A percentile compares a stretch with the other conserved stretches of the same genome.
Evolutionary conservation across 768 basidiomycete genomes (phyloP).

Genomic region (Lactarius deliciosus): DNA sequence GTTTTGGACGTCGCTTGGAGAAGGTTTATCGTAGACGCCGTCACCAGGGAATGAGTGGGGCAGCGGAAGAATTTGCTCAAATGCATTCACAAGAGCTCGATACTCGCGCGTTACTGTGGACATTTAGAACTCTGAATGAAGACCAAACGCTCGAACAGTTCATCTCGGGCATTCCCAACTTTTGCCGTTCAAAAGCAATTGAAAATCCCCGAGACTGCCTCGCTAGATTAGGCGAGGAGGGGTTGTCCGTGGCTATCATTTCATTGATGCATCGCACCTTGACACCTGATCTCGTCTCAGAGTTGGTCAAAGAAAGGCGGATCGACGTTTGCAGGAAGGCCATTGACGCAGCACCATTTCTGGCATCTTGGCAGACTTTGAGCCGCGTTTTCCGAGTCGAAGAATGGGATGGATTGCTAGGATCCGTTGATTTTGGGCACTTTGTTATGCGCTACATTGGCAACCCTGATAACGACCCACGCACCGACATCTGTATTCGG

Average conservation of each 20-base stretch:
- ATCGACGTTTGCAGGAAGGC: background rate
- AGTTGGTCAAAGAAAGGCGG: background rate
- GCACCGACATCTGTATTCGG: background rate
- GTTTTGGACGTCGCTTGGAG: background rate
- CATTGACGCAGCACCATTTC: background rate
- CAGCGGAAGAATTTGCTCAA: background rate
- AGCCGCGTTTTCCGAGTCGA: background rate
- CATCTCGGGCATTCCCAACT: background rate
- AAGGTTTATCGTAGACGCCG: background rate
- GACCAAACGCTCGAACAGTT: slow-evolving; percentile 1
- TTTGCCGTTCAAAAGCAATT: background rate
- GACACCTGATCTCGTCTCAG: background rate
- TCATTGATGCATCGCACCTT: background rate
- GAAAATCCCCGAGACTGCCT: background rate
- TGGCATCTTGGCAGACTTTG: background rate
- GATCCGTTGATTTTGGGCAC: background rate
- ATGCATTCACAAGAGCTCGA: background rate
- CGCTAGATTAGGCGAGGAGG: no score
- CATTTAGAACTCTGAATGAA: background rate
- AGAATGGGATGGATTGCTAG: background rate
- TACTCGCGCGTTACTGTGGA: background rate
- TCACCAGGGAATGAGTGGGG: background rate
- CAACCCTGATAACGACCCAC: background rate
- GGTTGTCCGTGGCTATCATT: background rate
- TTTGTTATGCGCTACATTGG: background rate